Base-by-base conservation (phyloP, 2,329 filamentous ascomycete species). In the Lachnellula arida region DNA sequence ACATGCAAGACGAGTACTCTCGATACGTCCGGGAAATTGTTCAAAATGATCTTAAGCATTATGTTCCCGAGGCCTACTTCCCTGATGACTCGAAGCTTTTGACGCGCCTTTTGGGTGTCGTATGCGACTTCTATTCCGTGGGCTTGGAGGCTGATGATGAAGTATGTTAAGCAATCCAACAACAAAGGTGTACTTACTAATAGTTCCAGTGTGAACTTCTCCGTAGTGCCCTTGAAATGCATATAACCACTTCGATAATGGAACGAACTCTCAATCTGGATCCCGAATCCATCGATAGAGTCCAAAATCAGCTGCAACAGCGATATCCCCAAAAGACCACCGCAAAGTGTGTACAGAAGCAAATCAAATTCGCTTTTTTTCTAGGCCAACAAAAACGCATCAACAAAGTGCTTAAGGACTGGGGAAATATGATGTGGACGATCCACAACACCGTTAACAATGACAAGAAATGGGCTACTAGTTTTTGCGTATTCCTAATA, bases 291-390 rank as follows among this genome's bases (percentile, higher is more conserved):
- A 55, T 61, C 6, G 49, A 54, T n/a, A 54, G 54, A 28, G 65
- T 68, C 5, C 51, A 66, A 55, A 49, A 53, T 7, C 58, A 62
- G 35, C 50, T 67, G 5, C 46, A 59, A 11, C 56, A 66, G 52
- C 28, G 57, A 49, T 69, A 58, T 39, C 63, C 64, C 14, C 42
- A 56, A n/a, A 49, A 61, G 34, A 60, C 66, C 2, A 61, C 64
- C 23, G 59, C 66, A 25, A 55, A 63, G 50, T 67, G 65, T 51
- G 65, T 59, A 19, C 67, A 68, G 40, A 58, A 65, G 43, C 67
- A 69, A 49, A 67, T 69, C 48, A 69, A 69, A 51, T 54, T 68
- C 2, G 65, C 65, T 14, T 66, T 69, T 53, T 68, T 66, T 55
- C 35, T 62, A 8, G 53, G 61, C 4, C 67, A 69, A 55, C 60